Evolutionary conservation across 495 filamentous ascomycete genomes (phyloP).

Genomic region (Tuber umbilicatum): DNA sequence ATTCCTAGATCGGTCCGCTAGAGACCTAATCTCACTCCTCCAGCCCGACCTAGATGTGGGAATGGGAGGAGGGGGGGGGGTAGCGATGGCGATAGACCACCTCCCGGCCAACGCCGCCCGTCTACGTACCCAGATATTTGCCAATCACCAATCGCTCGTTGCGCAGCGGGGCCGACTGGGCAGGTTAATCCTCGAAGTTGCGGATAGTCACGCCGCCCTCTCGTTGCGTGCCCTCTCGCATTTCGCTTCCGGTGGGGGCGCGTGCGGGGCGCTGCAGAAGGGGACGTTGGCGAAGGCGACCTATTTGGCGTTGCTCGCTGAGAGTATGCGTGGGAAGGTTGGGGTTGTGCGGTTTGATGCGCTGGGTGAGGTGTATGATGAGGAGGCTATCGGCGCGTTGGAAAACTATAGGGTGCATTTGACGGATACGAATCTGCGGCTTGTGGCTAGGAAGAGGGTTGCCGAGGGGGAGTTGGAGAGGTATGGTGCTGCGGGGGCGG

Average conservation of each 20-base stretch:
- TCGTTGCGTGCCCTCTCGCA: conserved; percentile 15
- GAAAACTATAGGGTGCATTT: conserved; percentile 39
- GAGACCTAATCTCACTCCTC: conserved; percentile 1
- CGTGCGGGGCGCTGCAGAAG: conserved; percentile 10
- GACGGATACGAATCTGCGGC: conserved; percentile 32
- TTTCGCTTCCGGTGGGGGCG: conserved; percentile 8
- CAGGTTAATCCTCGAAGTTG: conserved; percentile 14
- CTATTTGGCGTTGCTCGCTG: conserved; percentile 33
- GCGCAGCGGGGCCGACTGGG: conserved; percentile 12
- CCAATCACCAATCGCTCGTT: conserved; percentile 16
- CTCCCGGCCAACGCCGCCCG: conserved; percentile 39
- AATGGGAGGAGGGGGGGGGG: background rate
- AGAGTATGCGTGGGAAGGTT: conserved; percentile 37
- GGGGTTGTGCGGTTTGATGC: conserved; percentile 33
- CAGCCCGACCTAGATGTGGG: background rate
- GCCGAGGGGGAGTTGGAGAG: conserved; percentile 40
- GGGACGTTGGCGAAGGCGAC: conserved; percentile 25
- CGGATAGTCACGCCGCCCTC: conserved; percentile 9
- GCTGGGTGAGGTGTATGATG: conserved; percentile 35
- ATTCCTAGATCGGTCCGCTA: conserved; percentile 20
- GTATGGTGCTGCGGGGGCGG: conserved; percentile 42
- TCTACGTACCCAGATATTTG: conserved; percentile 27
- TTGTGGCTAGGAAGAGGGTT: conserved; percentile 35
- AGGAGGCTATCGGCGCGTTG: conserved; percentile 35
- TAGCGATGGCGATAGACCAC: conserved; percentile 17